Conservation (phyloP, 1,284 basidiomycete genomes). For the Puccinia coronata region DNA sequence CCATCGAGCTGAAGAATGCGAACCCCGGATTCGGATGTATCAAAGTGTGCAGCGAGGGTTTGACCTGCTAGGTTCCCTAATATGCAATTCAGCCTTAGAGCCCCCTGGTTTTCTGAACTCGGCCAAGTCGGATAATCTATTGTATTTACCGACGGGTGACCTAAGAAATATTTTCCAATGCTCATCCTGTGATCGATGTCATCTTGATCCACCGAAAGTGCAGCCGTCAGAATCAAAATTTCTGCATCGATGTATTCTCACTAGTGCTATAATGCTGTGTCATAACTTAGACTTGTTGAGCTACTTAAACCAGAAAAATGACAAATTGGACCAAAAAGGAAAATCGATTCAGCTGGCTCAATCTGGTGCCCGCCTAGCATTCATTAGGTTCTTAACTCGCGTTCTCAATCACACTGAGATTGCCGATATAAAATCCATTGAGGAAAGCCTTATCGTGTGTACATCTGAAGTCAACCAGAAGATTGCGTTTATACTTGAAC, state of each 20-base stretch:
- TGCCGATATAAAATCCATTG: too few relatives aligned
- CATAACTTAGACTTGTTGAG: conserved; percentile 33
- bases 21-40: neutral
- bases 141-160: conserved; percentile 23
- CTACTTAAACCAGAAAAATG: neutral
- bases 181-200: conserved; percentile 37
- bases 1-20: neutral
- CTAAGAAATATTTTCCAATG: conserved; percentile 36
- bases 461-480: too few relatives aligned
- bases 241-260: conserved; percentile 25
- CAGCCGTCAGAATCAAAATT: neutral
- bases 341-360: conserved; percentile 20
- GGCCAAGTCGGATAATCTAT: conserved; percentile 1
- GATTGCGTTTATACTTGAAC: too few relatives aligned
- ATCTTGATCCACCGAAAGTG: conserved; percentile 1
- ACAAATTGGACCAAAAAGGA: neutral
- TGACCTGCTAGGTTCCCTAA: conserved; percentile 34
- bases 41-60: conserved; percentile 40
- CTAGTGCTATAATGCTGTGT: conserved; percentile 28
- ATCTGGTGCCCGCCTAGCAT: too few relatives aligned
- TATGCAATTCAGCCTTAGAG: conserved; percentile 24
- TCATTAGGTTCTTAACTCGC: too few relatives aligned
- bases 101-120: neutral
- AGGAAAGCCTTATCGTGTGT: too few relatives aligned
- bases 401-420: too few relatives aligned